Evolutionary conservation across 2,329 filamentous ascomycete species (phyloP).

Genomic region (Aspergillus amoenus): DNA sequence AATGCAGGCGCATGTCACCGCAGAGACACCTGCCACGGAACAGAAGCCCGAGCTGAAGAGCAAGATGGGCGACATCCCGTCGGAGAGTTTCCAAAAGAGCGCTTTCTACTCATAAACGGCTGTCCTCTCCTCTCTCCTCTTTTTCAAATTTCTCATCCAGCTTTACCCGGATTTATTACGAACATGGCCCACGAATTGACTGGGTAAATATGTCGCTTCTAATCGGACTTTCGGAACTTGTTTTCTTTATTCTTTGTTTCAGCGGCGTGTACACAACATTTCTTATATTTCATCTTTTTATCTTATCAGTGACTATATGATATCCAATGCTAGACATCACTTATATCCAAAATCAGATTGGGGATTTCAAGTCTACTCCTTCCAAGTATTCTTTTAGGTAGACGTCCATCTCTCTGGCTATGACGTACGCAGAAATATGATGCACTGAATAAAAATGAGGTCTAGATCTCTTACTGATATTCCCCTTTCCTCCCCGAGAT

Average conservation of each 20-base stretch:
- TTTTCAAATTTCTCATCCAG: background rate
- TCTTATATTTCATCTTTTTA: background rate
- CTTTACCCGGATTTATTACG: conserved; percentile 2
- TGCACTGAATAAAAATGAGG: too few species aligned
- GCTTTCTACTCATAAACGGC: conserved; percentile 61
- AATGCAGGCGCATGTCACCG: conserved; percentile 42
- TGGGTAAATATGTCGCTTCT: background rate
- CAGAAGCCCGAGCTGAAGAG: conserved; percentile 55
- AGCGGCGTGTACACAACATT: background rate
- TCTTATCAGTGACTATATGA: conserved; percentile 1
- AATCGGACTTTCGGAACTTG: background rate
- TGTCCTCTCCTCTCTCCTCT: background rate
- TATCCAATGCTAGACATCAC: conserved; percentile 8
- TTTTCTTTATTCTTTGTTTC: background rate
- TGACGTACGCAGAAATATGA: too few species aligned
- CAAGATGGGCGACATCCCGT: conserved; percentile 63
- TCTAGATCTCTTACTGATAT: too few species aligned
- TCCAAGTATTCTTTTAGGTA: too few species aligned
- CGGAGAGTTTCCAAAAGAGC: conserved; percentile 71
- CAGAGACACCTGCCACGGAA: conserved; percentile 21
- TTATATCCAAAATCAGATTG: background rate
- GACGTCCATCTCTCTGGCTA: too few species aligned
- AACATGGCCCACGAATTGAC: background rate
- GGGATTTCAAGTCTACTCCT: background rate
- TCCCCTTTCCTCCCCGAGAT: too few species aligned